Conservation (phyloP, 495 filamentous ascomycete genomes). For the Ramalina peruviana region DNA sequence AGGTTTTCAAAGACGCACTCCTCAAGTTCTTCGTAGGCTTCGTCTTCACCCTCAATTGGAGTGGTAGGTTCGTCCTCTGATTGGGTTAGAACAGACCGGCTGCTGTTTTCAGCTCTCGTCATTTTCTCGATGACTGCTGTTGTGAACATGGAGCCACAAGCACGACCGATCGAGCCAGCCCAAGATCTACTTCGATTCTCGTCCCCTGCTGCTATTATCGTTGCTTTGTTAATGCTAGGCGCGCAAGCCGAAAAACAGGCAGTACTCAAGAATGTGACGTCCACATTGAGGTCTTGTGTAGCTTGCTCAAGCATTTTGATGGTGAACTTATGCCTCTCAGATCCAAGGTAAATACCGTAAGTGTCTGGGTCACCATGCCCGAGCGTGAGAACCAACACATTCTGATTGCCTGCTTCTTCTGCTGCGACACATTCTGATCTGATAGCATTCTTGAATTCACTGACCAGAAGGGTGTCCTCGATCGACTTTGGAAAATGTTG, state of each 20-base stretch:
- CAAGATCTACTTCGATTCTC: slow-evolving; percentile 14
- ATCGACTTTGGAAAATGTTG: neutral
- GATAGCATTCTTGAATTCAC: slow-evolving; percentile 11
- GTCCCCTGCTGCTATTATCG: slow-evolving; percentile 14
- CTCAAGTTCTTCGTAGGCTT: slow-evolving; percentile 10
- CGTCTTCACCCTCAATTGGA: slow-evolving; percentile 4
- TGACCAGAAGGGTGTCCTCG: slow-evolving; percentile 9
- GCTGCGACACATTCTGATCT: slow-evolving; percentile 14
- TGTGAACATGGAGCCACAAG: slow-evolving; percentile 15
- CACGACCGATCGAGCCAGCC: slow-evolving; percentile 13
- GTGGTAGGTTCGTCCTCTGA: neutral
- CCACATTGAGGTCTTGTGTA: slow-evolving; percentile 3
- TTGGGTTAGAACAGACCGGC: neutral
- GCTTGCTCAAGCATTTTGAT: slow-evolving; percentile 4
- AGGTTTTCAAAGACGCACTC: slow-evolving; percentile 12
- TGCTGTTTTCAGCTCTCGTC: slow-evolving; percentile 1
- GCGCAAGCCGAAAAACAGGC: slow-evolving; percentile 16
- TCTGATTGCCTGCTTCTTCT: slow-evolving; percentile 5
- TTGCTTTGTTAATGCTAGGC: slow-evolving; percentile 12
- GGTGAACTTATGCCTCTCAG: slow-evolving; percentile 7
- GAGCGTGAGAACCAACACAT: slow-evolving; percentile 16
- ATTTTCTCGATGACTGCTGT: slow-evolving; percentile 15
- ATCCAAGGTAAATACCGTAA: slow-evolving; percentile 13
- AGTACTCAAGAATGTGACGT: slow-evolving; percentile 16
- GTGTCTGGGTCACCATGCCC: slow-evolving; percentile 16